These are phyloP conservation scores for Coffea canephora DNA, from an alignment of 257 asterid species.

Conservation along the genomic window DNA sequence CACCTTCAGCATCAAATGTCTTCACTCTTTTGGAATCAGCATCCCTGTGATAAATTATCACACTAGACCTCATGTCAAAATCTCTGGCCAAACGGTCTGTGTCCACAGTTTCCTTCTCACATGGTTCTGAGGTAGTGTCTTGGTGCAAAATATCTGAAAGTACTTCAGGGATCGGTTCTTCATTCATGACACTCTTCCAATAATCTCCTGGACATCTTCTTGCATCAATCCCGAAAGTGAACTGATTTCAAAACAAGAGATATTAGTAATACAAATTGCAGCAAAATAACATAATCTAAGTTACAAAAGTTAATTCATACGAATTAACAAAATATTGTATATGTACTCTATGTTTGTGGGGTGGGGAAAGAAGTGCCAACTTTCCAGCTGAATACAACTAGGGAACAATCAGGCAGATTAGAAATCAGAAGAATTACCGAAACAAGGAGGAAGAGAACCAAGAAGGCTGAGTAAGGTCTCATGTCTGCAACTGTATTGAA, in stretches of 20 bases:
- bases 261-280: not conserved
- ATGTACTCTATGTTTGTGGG: not conserved
- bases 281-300: not conserved
- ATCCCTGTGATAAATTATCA: slow-evolving; percentile 55
- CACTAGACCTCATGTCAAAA: slow-evolving; percentile 48
- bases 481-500: slow-evolving; percentile 9
- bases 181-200: slow-evolving; percentile 60
- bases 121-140: slow-evolving; percentile 6
- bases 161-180: slow-evolving; percentile 59
- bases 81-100: slow-evolving; percentile 30
- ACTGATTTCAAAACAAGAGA: slow-evolving; percentile 15
- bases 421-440: slow-evolving; percentile 10
- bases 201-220: slow-evolving; percentile 47
- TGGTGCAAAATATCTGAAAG: slow-evolving; percentile 39
- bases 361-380: not conserved
- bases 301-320: no score
- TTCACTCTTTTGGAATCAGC: slow-evolving; percentile 17
- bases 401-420: not conserved
- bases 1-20: not conserved
- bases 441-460: slow-evolving; percentile 12
- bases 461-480: slow-evolving; percentile 17
- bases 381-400: not conserved
- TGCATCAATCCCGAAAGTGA: slow-evolving; percentile 9
- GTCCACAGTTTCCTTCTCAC: not conserved
- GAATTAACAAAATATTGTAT: no score